Evolutionary conservation across 306 rosid species (phyloP).

Genomic region (Abrus precatorius): DNA sequence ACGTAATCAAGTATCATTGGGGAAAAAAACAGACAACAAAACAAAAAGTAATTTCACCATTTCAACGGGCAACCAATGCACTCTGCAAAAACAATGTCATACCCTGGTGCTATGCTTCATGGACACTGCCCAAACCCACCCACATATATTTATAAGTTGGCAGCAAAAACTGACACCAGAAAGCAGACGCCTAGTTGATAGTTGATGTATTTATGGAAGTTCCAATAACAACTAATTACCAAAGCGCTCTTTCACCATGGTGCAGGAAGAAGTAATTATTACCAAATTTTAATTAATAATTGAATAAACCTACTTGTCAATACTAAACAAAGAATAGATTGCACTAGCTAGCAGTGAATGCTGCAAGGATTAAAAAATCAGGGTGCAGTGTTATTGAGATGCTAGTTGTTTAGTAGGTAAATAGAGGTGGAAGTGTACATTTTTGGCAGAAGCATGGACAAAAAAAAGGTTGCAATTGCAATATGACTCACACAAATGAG

Average conservation of each 20-base stretch:
- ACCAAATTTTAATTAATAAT: slow-evolving; percentile 19
- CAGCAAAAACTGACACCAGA: neutral
- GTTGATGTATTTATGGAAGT: neutral
- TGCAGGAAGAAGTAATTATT: neutral
- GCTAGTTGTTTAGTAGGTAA: slow-evolving; percentile 4
- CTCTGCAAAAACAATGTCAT: slow-evolving; percentile 1
- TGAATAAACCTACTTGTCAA: neutral
- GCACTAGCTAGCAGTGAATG: slow-evolving; percentile 7
- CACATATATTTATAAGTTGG: neutral
- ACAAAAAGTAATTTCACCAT: neutral
- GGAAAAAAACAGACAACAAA: neutral
- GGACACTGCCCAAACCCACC: neutral
- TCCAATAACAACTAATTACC: neutral
- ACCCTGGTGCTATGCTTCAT: neutral
- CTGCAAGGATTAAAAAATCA: neutral
- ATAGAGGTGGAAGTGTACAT: neutral
- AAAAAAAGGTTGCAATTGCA: neutral
- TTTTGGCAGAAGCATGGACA: slow-evolving; percentile 16
- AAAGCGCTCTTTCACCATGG: neutral
- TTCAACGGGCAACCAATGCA: neutral
- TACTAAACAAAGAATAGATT: neutral
- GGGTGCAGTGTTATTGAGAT: neutral
- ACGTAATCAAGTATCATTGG: neutral
- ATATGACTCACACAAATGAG: neutral
- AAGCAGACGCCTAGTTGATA: slow-evolving; percentile 12